Base-by-base conservation (phyloP, 495 filamentous ascomycete species). In the Penicillium dipodomyicola region DNA sequence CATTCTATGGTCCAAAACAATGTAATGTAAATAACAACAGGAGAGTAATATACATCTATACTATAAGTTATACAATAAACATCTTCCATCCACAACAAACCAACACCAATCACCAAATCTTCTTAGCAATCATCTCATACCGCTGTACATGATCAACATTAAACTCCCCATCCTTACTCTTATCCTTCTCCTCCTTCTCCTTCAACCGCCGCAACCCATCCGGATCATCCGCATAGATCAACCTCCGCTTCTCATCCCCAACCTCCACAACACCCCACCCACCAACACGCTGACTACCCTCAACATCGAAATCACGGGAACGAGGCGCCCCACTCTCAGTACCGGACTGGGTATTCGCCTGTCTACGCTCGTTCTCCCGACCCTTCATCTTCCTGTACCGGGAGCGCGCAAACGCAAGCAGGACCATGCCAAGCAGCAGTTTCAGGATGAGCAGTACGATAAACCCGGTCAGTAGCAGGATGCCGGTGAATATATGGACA, bases 71-170 rank as follows among this genome's bases (percentile, higher is more conserved):
- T 30, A 47, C 14, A 17, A 8, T 47, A 4, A 20, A 29, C 10
- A 32, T 17, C 27, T 5, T 2, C 27, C 4, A 46, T 29, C 17
- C n/a, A 32, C 29, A 41, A 41, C 27, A n/a, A 42, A 23, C 15
- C 19, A 32, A 1, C 0, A 19, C 4, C 32, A 45, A 62, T 75
- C 60, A 95, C 91, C 92, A 96, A 67, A 96, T 96, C 72, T 92
- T 79, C 78, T 96, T 96, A 6, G 89, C 91, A 64, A 87, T 84
- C 94, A 97, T 96, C 63, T 86, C 88, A 78, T 97, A 96, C 69
- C 94, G 77, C 64, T 80, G 81, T 8, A 97, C 89, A 55, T 82
- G 79, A 15, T 84, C 85, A 52, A 92, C 79, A 54, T 77, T 77
- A 61, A 73, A 65, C 40, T 77, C 80, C 70, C 69, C 82, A 67